Base-by-base conservation (phyloP, 163 green algal genomes). In the Botryococcus braunii region DNA sequence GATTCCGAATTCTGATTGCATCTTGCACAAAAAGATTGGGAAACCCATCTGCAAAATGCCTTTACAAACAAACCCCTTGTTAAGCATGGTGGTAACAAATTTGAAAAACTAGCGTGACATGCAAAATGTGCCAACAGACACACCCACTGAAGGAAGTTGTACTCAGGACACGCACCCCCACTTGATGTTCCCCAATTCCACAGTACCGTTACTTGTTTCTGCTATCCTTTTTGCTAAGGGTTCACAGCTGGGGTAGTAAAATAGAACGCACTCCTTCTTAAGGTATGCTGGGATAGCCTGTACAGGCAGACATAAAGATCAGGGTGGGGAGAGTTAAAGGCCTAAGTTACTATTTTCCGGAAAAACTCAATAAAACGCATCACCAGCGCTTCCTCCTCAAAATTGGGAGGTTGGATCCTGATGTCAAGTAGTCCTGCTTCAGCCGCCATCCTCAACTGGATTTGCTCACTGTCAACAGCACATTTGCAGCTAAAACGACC, bases 1-100 rank as follows among this genome's bases (percentile, higher is more conserved):
- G 77, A 82, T 97, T 96, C 34, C 94, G 79, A 58, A 98, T 92
- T 34, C 74, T 66, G 21, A 88, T 87, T 1, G 94, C 94, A 69
- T 97, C 84, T 62, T 96, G 86, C 13, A 99, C 88, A 76, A 97
- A 97, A 36, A 99, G 79, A 74, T 99, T 94, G 25, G 94, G 94
- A 63, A 98, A 99, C 41, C 94, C 94, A 68, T 99, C 94, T 6
- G 85, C 77, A 76, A 98, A 99, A 1, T 79, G 83, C 76, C 88
- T 97, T 85, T 55, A 55, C 9, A n/a, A 0, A 37, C 17, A 11
- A 27, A 52, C 43, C 43, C 43, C 43, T 52, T 17, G 43, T 17
- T 52, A 13, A 52, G 43, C 43, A 27, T 52, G 43, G 31, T 38
- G 4, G n/a, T 38, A 8, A 4, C 9, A 13, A 6, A 1, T 37